Evolutionary conservation across 805 yeast genomes (phyloP).

Genomic region (Metschnikowia arizonensis): DNA sequence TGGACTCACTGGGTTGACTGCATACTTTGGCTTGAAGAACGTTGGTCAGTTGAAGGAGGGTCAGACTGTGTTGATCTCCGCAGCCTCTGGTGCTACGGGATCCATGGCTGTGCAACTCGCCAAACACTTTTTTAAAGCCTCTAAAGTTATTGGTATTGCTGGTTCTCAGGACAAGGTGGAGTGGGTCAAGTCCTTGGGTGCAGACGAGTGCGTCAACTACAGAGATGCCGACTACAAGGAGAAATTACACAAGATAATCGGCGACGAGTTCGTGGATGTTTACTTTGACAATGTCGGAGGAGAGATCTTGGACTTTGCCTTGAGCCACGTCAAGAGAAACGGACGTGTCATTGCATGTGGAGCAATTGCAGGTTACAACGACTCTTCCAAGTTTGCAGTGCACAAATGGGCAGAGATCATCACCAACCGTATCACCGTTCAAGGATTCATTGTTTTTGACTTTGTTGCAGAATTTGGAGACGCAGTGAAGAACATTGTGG

Average conservation of each 20-base stretch:
- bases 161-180: conserved; percentile 55
- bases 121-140: conserved; percentile 47
- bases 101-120: conserved; percentile 55
- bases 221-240: conserved; percentile 31
- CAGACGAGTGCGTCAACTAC: conserved; percentile 53
- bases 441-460: conserved; percentile 53
- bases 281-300: conserved; percentile 69
- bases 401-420: conserved; percentile 42
- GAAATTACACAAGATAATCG: conserved; percentile 31
- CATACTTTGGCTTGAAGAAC: conserved; percentile 51
- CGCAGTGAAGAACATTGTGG: conserved; percentile 33
- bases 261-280: conserved; percentile 47
- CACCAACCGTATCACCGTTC: conserved; percentile 46
- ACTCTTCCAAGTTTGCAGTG: conserved; percentile 32
- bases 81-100: conserved; percentile 78
- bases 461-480: conserved; percentile 32
- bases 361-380: conserved; percentile 56
- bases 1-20: conserved; percentile 60
- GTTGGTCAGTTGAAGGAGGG: conserved; percentile 45
- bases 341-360: conserved; percentile 60
- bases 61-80: conserved; percentile 52
- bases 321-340: conserved; percentile 32
- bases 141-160: conserved; percentile 57
- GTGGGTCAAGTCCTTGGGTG: conserved; percentile 52
- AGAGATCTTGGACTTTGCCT: conserved; percentile 44